A percentile compares a stretch with the other conserved stretches of the same genome.
Evolutionary conservation across 2,329 filamentous ascomycete genomes (phyloP).

Genomic region (Botryotinia narcissicola): DNA sequence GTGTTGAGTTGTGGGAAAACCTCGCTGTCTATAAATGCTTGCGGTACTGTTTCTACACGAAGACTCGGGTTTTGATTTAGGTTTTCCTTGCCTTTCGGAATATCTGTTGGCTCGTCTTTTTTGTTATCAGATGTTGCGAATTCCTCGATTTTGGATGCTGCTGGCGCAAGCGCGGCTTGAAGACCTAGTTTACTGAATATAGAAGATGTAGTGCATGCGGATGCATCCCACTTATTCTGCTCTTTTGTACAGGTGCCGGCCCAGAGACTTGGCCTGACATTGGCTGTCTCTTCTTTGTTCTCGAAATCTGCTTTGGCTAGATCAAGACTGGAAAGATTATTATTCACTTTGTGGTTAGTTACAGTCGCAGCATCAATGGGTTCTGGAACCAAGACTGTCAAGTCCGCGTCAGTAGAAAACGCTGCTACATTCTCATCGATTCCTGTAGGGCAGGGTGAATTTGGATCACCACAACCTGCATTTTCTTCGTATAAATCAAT

Average conservation of each 20-base stretch:
- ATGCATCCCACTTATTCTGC: background rate
- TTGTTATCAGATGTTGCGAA: background rate
- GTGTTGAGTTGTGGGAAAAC: background rate
- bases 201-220: background rate
- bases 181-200: background rate
- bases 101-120: background rate
- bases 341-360: background rate
- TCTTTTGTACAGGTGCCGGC: background rate
- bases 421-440: background rate
- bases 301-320: background rate
- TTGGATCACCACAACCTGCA: background rate
- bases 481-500: constrained; percentile 4
- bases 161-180: background rate
- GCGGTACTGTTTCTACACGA: background rate
- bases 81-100: background rate
- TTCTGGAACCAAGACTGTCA: background rate
- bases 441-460: background rate
- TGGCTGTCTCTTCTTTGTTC: background rate
- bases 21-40: background rate
- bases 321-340: background rate
- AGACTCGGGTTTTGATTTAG: background rate
- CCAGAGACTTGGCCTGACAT: background rate
- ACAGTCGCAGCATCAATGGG: background rate
- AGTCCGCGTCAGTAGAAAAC: background rate
- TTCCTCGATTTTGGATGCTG: background rate